phyloP scores from a whole-genome alignment of 768 basidiomycete species.

The Strobilomyces confusus region DNA sequence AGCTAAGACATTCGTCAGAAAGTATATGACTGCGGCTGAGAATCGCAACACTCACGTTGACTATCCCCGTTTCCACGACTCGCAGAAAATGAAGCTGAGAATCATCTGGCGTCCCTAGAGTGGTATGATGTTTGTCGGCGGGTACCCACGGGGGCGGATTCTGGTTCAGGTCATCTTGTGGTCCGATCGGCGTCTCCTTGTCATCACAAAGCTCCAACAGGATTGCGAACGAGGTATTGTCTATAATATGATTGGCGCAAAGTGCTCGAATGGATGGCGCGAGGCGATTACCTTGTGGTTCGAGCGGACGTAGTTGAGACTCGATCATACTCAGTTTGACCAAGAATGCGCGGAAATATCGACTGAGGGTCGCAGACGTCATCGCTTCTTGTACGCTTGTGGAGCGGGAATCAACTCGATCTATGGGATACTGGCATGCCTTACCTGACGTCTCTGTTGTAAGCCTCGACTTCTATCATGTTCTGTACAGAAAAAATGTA shows the following conservation, averaged over 20 bases:
- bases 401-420: slow-evolving; percentile 1
- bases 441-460: slow-evolving; percentile 68
- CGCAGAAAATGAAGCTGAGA: slow-evolving; percentile 73
- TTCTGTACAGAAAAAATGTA: slow-evolving; percentile 86
- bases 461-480: slow-evolving; percentile 69
- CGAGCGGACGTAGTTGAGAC: slow-evolving; percentile 58
- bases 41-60: slow-evolving; percentile 51
- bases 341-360: slow-evolving; percentile 80
- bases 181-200: slow-evolving; percentile 47
- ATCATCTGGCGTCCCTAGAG: slow-evolving; percentile 56
- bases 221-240: slow-evolving; percentile 76
- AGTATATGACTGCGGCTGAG: neutral
- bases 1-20: slow-evolving; percentile 40
- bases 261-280: neutral
- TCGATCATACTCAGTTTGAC: slow-evolving; percentile 79
- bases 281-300: slow-evolving; percentile 44
- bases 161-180: slow-evolving; percentile 41
- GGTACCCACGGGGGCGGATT: slow-evolving; percentile 81
- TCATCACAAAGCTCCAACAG: slow-evolving; percentile 77
- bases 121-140: slow-evolving; percentile 65
- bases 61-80: slow-evolving; percentile 79
- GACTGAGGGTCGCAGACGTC: slow-evolving; percentile 55
- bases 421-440: neutral
- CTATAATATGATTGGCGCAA: slow-evolving; percentile 30
- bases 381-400: slow-evolving; percentile 69